A percentile compares a stretch with the other conserved stretches of the same genome.
phyloP scores from a whole-genome alignment of 352 stramenopile species.

The Sclerospora graminicola region DNA sequence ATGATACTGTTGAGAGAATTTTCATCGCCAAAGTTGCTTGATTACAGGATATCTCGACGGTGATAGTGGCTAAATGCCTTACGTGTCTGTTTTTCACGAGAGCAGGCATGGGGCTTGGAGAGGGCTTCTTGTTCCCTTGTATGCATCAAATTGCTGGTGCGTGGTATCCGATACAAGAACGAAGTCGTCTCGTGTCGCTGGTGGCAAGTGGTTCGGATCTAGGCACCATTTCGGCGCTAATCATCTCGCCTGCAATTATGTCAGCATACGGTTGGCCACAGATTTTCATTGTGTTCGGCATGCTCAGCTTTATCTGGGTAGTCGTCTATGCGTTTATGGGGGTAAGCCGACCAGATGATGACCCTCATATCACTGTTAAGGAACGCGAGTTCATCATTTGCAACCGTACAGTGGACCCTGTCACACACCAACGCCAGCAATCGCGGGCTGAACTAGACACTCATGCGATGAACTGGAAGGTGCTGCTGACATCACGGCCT shows the following conservation, averaged over 20 bases:
- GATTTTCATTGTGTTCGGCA: constrained; percentile 72
- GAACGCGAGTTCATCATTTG: constrained; percentile 57
- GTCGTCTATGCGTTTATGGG: constrained; percentile 45
- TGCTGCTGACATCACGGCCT: constrained; percentile 49
- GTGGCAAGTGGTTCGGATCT: constrained; percentile 75
- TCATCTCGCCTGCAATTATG: constrained; percentile 67
- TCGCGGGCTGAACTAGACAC: constrained; percentile 29
- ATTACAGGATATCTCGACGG: constrained; percentile 56
- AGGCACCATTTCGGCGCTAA: constrained; percentile 68
- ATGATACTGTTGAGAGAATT: neutral
- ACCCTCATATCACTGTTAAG: constrained; percentile 42
- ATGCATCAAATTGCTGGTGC: constrained; percentile 82
- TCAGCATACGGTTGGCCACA: constrained; percentile 46
- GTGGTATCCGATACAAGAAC: constrained; percentile 76
- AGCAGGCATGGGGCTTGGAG: constrained; percentile 72
- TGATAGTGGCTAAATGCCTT: constrained; percentile 48
- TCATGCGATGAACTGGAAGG: constrained; percentile 50
- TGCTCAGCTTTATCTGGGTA: constrained; percentile 71
- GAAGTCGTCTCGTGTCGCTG: constrained; percentile 66
- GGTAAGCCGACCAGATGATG: constrained; percentile 52
- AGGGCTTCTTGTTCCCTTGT: constrained; percentile 82
- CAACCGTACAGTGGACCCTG: constrained; percentile 42
- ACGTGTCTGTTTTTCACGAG: constrained; percentile 66
- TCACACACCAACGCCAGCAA: constrained; percentile 30
- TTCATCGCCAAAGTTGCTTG: neutral